Base-by-base conservation (phyloP, 768 basidiomycete genomes). In the Mycena sanguinolenta region DNA sequence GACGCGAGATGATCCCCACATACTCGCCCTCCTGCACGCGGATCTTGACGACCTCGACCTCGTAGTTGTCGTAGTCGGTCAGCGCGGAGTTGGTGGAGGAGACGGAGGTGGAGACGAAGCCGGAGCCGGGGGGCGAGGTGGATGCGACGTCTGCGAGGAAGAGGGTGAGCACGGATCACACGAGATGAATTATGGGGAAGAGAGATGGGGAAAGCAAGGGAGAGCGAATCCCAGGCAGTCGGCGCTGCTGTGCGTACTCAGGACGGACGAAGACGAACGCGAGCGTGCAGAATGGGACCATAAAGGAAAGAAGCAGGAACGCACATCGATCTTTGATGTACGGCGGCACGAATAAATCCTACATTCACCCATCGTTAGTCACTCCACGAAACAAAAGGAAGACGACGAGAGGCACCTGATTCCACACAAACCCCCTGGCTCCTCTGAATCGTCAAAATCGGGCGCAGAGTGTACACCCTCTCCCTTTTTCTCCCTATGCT, bases 401-500 rank as follows among this genome's bases (percentile, higher is more conserved):
- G 13, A 54, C 30, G 39, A 4, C 28, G 60, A 34, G 32, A 80
- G 90, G 58, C 61, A 93, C 94, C 86, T 95, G 94, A 75, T 95
- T 95, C 94, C 94, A 95, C 2, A 95, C 94, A 75, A 95, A 95
- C 14, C 94, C n/a, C 94, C 79, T 95, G 93, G 75, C 93, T 95
- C 77, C 87, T 86, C 77, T 95, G 94, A 63, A 95, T 95, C 44
- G 94, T 95, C 79, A 95, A 78, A 79, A 95, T 95, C 39, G 94
- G 94, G 21, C 94, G 88, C 50, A 94, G 87, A 25, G 90, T 87
- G 74, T 87, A 89, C 21, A 88, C 84, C 46, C 87, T 87, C 69
- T 42, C 50, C n/a, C n/a, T n/a, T n/a, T n/a, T n/a, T n/a, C n/a
- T n/a, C n/a, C 52, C 72, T 65, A 5, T 52, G 58, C n/a, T n/a